Percentiles rank a stretch among this genome's conserved stretches.
Conservation (phyloP, 345 rosid species). For the Salix caprea region DNA sequence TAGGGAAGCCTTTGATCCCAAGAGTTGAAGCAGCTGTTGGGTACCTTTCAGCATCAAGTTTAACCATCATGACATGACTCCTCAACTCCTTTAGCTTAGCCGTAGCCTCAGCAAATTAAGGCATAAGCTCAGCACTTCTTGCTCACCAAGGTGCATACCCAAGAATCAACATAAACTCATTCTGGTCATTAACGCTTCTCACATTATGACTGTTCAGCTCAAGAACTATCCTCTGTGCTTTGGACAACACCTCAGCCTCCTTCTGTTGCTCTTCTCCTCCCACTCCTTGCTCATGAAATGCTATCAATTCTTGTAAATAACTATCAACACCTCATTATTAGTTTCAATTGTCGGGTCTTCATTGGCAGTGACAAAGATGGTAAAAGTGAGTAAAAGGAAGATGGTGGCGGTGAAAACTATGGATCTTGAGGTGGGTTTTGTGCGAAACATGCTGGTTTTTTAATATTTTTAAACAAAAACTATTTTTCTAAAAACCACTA, state of each 20-base stretch:
- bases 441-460: too few relatives aligned
- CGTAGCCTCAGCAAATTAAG: constrained; percentile 77
- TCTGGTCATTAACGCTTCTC: constrained; percentile 40
- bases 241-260: constrained; percentile 69
- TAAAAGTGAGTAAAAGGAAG: constrained; percentile 34
- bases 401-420: too few relatives aligned
- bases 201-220: constrained; percentile 60
- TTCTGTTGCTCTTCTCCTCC: constrained; percentile 27
- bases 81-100: constrained; percentile 58
- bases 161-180: constrained; percentile 63
- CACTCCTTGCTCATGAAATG: constrained; percentile 56
- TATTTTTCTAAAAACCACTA: too few relatives aligned
- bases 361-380: constrained; percentile 28
- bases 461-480: too few relatives aligned
- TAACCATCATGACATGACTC: constrained; percentile 63
- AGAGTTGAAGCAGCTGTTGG: constrained; percentile 57
- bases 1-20: constrained; percentile 72
- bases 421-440: too few relatives aligned
- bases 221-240: constrained; percentile 67
- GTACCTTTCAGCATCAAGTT: constrained; percentile 78
- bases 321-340: constrained; percentile 29
- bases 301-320: constrained; percentile 58
- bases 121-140: constrained; percentile 90
- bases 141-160: constrained; percentile 91
- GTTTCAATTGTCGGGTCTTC: constrained; percentile 7